Evolutionary conservation across 2,329 filamentous ascomycete species (phyloP).

Genomic region (Onygena corvina): DNA sequence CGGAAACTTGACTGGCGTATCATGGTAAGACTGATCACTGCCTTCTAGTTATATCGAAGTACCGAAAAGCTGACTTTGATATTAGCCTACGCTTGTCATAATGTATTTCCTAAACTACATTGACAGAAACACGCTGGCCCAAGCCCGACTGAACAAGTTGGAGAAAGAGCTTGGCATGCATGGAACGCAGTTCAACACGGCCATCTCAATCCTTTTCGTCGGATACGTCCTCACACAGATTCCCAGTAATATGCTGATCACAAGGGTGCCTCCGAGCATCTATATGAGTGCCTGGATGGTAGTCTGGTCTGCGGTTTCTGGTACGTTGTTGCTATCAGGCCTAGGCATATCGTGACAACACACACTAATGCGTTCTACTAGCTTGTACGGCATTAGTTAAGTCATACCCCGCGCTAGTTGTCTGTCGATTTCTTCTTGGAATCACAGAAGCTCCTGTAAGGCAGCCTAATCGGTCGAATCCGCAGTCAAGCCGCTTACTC

Average conservation of each 20-base stretch:
- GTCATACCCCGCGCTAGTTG: conserved; percentile 34
- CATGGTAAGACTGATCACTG: conserved; percentile 60
- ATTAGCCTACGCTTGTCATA: conserved; percentile 18
- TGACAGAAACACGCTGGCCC: conserved; percentile 17
- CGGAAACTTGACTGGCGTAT: conserved; percentile 34
- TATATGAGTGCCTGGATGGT: conserved; percentile 15
- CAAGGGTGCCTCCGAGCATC: conserved; percentile 14
- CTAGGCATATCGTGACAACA: neutral
- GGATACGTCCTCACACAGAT: conserved; percentile 20
- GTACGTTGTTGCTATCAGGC: conserved; percentile 8
- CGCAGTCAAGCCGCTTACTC: neutral
- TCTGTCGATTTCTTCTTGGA: conserved; percentile 17
- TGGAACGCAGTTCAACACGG: conserved; percentile 36
- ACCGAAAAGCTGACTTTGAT: neutral
- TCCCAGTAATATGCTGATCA: conserved; percentile 18
- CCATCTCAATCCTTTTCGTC: conserved; percentile 35
- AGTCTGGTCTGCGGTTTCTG: conserved; percentile 8
- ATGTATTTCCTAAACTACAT: conserved; percentile 22
- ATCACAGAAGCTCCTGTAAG: conserved; percentile 17
- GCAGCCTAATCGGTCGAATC: conserved; percentile 18
- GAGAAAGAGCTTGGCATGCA: conserved; percentile 32
- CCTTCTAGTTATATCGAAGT: conserved; percentile 70
- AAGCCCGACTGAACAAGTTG: conserved; percentile 16
- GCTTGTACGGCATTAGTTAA: conserved; percentile 34
- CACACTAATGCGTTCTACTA: conserved; percentile 10